Base-by-base conservation (phyloP, 192 early-diverging fungal genomes). In the Coemansia sp. region DNA sequence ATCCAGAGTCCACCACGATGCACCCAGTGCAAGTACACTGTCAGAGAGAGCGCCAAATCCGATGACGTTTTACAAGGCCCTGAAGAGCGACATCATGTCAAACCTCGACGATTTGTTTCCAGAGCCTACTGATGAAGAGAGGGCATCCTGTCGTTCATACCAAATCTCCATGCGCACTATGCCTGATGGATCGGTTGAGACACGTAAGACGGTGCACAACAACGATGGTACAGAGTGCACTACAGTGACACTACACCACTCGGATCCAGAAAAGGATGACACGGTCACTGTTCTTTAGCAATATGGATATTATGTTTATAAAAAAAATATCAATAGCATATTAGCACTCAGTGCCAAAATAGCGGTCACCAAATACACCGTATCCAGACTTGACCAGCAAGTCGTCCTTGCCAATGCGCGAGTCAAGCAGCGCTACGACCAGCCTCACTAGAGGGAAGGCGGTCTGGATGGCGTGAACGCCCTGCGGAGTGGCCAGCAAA, bases 391-490 rank as follows among this genome's bases (percentile, higher is more conserved):
- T 88, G 72, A 95, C 89, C 59, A 86, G 89, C 49, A 92, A 74
- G 23, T 87, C 89, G 33, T 89, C 84, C 38, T 87, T 75, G 52
- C 85, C 79, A 16, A 94, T 67, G 55, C 87, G 83, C 17, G 86
- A 83, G 67, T 96, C 96, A 2, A 96, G 82, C 85, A 90, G 89
- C 10, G 93, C 91, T 14, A 88, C 89, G 26, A 96, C 93, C 40
- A 96, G 85, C 69, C 86, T 87, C 11, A 96, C 90, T 49, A 74
- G 74, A 6, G 95, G 94, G 74, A 98, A 98, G 1, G 95, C 94
- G 9, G 87, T 81, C 3, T 90, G 75, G 30, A 98, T 88, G 3
- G 90, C 90, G 62, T 91, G 88, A 4, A 96, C 64, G 21, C 95
- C 95, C 59, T 88, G 87, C 16, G 89, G 86, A 1, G 92, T 87